These are phyloP conservation scores for Hyaloraphidium curvatum DNA, from an alignment of 192 early-diverging fungal genomes.

Conservation along the genomic window DNA sequence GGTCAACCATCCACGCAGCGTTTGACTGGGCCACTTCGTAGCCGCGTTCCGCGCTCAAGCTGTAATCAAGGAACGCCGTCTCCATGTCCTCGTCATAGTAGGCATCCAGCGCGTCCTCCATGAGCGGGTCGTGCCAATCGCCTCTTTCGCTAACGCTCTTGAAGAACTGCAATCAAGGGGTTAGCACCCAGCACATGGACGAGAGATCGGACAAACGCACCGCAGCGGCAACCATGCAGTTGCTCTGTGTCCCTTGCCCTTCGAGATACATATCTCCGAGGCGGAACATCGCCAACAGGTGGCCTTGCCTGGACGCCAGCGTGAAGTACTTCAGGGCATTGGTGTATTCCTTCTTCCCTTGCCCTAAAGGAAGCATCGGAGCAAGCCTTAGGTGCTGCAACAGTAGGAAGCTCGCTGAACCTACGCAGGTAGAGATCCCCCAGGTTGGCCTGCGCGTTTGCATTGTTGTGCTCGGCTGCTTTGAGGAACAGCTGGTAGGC, in stretches of 20 bases:
- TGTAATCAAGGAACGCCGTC: conserved; percentile 48
- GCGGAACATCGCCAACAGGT: conserved; percentile 63
- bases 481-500: conserved; percentile 38
- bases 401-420: background rate
- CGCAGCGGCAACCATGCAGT: conserved; percentile 46
- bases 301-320: conserved; percentile 34
- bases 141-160: conserved; percentile 67
- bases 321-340: conserved; percentile 31
- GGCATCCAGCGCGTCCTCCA: conserved; percentile 34
- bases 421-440: conserved; percentile 27
- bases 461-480: conserved; percentile 45
- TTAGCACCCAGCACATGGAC: no score
- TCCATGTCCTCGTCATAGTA: conserved; percentile 43
- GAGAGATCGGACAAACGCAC: no score
- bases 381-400: background rate
- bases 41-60: conserved; percentile 77
- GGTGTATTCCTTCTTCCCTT: conserved; percentile 5
- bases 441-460: conserved; percentile 62
- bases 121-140: conserved; percentile 60
- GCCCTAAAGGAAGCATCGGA: conserved; percentile 8
- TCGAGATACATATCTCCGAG: conserved; percentile 49
- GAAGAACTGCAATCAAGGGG: conserved; percentile 40
- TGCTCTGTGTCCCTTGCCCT: conserved; percentile 22
- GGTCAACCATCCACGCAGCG: conserved; percentile 74
- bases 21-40: conserved; percentile 74